Percentiles rank a stretch among this genome's conserved stretches.
Conservation (phyloP, 2,329 filamentous ascomycete species). For the Didymella lethalis region DNA sequence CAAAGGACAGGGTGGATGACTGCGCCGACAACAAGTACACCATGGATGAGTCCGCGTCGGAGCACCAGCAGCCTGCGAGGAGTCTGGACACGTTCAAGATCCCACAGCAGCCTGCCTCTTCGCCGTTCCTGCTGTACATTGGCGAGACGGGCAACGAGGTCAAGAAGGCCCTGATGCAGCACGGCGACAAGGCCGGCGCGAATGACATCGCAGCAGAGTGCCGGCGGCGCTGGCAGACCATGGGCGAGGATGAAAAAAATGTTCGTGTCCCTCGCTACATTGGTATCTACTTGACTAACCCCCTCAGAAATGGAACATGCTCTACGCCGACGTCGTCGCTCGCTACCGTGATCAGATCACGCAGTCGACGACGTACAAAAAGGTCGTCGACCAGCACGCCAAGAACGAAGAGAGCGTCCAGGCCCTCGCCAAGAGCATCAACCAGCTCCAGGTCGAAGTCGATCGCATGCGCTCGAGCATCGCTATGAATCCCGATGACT, state of each 20-base stretch:
- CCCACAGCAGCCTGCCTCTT: conserved; percentile 50
- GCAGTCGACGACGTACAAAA: conserved; percentile 47
- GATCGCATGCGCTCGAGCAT: conserved; percentile 49
- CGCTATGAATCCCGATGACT: conserved; percentile 35
- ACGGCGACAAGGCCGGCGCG: conserved; percentile 49
- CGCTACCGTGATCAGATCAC: conserved; percentile 51
- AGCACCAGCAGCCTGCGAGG: conserved; percentile 28
- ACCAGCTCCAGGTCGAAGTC: conserved; percentile 51
- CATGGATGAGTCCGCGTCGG: conserved; percentile 19
- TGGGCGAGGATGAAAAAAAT: conserved; percentile 51
- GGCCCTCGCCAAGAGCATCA: conserved; percentile 51
- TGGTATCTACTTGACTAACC: neutral
- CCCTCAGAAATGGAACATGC: conserved; percentile 51
- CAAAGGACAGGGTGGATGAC: conserved; percentile 35
- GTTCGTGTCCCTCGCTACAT: conserved; percentile 32
- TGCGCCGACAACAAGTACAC: conserved; percentile 49
- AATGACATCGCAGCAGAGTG: conserved; percentile 54
- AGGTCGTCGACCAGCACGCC: conserved; percentile 48
- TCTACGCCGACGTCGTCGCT: conserved; percentile 52
- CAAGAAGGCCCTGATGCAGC: conserved; percentile 47
- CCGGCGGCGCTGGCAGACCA: conserved; percentile 50
- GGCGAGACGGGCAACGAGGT: conserved; percentile 51
- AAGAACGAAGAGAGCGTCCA: conserved; percentile 52
- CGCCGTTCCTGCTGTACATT: conserved; percentile 52
- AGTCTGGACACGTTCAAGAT: conserved; percentile 46